These are phyloP conservation scores for Stachybotrys echinatus DNA, from an alignment of 2,329 filamentous ascomycete species.

Conservation along the genomic window DNA sequence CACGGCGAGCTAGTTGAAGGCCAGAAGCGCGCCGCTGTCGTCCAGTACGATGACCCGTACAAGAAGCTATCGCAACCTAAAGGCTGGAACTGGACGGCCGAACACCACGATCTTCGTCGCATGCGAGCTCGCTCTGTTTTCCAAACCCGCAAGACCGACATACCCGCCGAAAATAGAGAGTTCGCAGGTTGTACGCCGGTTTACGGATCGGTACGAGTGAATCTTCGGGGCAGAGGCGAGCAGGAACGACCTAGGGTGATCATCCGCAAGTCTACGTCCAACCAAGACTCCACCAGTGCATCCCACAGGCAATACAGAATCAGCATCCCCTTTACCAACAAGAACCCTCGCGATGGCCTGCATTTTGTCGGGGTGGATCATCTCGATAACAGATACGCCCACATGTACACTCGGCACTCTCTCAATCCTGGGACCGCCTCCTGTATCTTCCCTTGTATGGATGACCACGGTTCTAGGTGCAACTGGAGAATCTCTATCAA, in stretches of 20 bases:
- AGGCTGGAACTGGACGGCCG: slow-evolving; percentile 56
- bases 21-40: slow-evolving; percentile 33
- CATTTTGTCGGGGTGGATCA: slow-evolving; percentile 86
- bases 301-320: slow-evolving; percentile 44
- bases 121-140: slow-evolving; percentile 57
- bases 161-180: slow-evolving; percentile 50
- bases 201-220: slow-evolving; percentile 46
- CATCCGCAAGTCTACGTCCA: slow-evolving; percentile 36
- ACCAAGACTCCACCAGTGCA: slow-evolving; percentile 15
- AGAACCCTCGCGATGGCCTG: slow-evolving; percentile 74
- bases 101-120: slow-evolving; percentile 71
- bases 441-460: slow-evolving; percentile 89
- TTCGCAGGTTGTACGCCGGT: slow-evolving; percentile 50
- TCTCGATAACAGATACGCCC: slow-evolving; percentile 77
- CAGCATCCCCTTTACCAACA: slow-evolving; percentile 70
- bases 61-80: slow-evolving; percentile 55
- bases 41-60: slow-evolving; percentile 60
- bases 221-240: slow-evolving; percentile 33
- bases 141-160: slow-evolving; percentile 45
- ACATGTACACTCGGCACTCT: slow-evolving; percentile 83
- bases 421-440: slow-evolving; percentile 73
- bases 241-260: slow-evolving; percentile 35
- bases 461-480: slow-evolving; percentile 75
- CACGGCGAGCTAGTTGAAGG: slow-evolving; percentile 28
- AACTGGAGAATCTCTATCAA: slow-evolving; percentile 87